Conservation (phyloP, 176 grass and related monocot species). For the Echinochloa phyllopogon region DNA sequence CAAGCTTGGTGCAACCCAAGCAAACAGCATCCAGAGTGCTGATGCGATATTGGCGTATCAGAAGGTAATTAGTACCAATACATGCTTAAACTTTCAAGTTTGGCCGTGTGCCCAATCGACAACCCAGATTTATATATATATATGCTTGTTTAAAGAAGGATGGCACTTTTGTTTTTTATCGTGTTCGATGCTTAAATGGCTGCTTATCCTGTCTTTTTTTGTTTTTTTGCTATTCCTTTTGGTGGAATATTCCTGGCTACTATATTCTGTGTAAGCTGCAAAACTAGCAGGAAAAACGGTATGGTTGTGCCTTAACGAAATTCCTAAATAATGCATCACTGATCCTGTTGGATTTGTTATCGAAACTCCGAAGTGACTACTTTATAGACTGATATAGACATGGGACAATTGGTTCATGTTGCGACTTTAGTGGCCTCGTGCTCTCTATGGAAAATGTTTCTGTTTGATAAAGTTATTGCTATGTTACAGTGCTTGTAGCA, state of each 20-base stretch:
- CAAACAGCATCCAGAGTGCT: conserved; percentile 93
- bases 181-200: conserved; percentile 16
- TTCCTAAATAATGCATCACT: conserved; percentile 19
- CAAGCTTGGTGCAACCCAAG: conserved; percentile 98
- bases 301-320: conserved; percentile 10
- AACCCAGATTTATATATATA: conserved; percentile 22
- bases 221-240: conserved; percentile 21
- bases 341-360: conserved; percentile 12
- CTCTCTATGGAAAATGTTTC: background rate
- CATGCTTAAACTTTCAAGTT: conserved; percentile 15
- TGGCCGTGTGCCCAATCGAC: background rate
- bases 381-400: conserved; percentile 1
- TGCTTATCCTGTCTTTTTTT: background rate
- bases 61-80: conserved; percentile 63
- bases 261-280: conserved; percentile 27
- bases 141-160: conserved; percentile 25
- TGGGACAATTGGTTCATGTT: conserved; percentile 15
- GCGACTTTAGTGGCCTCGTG: background rate
- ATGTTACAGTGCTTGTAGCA: background rate
- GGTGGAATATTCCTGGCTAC: conserved; percentile 14
- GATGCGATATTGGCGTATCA: conserved; percentile 96
- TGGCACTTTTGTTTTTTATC: background rate
- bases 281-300: conserved; percentile 1
- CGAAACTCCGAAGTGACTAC: background rate
- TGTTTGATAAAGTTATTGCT: background rate